These are phyloP conservation scores for Zoysia matrella DNA, from an alignment of 202 grass and related monocot species.

Conservation along the genomic window DNA sequence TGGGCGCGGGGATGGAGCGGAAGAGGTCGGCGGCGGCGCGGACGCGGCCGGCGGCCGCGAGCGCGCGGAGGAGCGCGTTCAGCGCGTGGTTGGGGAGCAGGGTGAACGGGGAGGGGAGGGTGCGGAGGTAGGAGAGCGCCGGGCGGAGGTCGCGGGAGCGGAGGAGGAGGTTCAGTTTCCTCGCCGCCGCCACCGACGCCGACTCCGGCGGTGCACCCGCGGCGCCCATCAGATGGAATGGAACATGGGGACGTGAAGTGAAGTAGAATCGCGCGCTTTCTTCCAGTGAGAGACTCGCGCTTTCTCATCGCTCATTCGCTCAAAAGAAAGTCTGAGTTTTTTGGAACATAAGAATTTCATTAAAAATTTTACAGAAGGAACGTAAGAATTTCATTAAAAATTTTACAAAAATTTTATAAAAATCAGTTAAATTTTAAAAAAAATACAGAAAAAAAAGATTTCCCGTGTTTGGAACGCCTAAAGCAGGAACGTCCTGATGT, in stretches of 20 bases:
- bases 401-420: too few species aligned
- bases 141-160: conserved; percentile 68
- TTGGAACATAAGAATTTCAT: too few species aligned
- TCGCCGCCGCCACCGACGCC: conserved; percentile 52
- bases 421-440: too few species aligned
- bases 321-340: too few species aligned
- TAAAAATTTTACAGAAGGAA: too few species aligned
- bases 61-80: conserved; percentile 78
- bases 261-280: background rate
- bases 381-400: too few species aligned
- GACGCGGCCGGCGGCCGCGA: conserved; percentile 71
- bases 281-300: too few species aligned
- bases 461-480: background rate
- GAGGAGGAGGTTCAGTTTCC: conserved; percentile 62
- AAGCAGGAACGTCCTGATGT: conserved; percentile 36
- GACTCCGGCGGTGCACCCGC: conserved; percentile 36
- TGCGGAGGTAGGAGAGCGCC: conserved; percentile 49
- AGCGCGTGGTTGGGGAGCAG: conserved; percentile 66
- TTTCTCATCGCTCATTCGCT: too few species aligned
- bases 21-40: conserved; percentile 68
- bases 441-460: too few species aligned
- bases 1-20: conserved; percentile 58
- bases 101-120: conserved; percentile 52
- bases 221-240: conserved; percentile 12
- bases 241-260: too few species aligned